A percentile compares a stretch with the other conserved stretches of the same genome.
Conservation (phyloP, 2,329 filamentous ascomycete genomes). For the Trichoderma afroharzianum region DNA sequence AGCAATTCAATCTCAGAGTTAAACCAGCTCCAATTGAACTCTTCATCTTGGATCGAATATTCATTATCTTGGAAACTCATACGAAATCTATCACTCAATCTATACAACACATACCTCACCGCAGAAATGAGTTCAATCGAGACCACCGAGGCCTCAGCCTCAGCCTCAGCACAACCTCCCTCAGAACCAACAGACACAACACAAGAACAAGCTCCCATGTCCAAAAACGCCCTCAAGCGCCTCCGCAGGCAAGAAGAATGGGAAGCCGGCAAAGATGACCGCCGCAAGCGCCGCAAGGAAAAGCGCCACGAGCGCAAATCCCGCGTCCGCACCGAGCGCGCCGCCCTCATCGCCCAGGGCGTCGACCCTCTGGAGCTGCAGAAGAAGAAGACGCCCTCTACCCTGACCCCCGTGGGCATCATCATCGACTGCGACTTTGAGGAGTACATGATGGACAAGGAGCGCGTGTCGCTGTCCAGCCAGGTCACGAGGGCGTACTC, state of each 20-base stretch:
- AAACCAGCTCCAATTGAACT: not conserved
- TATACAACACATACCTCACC: not conserved
- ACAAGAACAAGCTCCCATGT: slow-evolving; percentile 43
- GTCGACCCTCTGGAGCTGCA: slow-evolving; percentile 37
- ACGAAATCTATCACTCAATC: not conserved
- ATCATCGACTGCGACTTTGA: slow-evolving; percentile 93
- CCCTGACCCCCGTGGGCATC: slow-evolving; percentile 70
- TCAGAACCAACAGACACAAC: not conserved
- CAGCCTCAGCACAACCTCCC: not conserved
- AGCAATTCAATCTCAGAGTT: not conserved
- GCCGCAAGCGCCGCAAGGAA: slow-evolving; percentile 52
- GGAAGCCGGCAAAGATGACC: slow-evolving; percentile 66
- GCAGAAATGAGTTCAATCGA: not conserved
- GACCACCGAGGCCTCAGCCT: not conserved
- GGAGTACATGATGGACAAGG: slow-evolving; percentile 80
- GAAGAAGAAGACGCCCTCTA: slow-evolving; percentile 34
- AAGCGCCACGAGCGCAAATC: slow-evolving; percentile 47
- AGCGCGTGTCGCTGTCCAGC: slow-evolving; percentile 74
- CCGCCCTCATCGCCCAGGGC: slow-evolving; percentile 47
- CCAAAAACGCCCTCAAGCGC: slow-evolving; percentile 85
- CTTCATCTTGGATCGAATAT: no score
- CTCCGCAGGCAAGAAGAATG: slow-evolving; percentile 67
- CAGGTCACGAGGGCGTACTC: slow-evolving; percentile 89
- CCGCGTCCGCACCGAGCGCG: slow-evolving; percentile 48
- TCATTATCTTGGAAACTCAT: not conserved